A percentile compares a stretch with the other conserved stretches of the same genome.
Conservation (phyloP, 164 flowering plant genomes). For the Aristolochia contorta region DNA sequence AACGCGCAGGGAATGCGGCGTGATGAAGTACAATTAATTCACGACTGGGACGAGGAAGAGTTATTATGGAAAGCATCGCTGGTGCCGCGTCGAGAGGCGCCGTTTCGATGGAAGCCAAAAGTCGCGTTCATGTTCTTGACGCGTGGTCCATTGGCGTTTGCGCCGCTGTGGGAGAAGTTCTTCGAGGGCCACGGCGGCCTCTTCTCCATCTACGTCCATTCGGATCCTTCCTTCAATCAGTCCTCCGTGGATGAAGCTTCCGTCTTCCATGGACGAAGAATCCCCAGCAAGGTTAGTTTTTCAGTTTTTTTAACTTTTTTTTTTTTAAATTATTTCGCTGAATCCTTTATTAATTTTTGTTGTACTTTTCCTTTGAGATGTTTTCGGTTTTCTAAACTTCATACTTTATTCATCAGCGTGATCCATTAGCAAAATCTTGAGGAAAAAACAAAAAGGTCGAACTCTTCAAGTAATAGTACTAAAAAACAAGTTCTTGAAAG, state of each 20-base stretch:
- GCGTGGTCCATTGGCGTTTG: slow-evolving; percentile 30
- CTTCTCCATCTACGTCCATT: slow-evolving; percentile 50
- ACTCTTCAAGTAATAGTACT: no score
- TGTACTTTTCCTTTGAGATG: no score
- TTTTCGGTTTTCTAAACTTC: no score
- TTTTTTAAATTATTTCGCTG: no score
- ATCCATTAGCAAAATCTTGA: no score
- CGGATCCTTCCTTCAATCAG: slow-evolving; percentile 34
- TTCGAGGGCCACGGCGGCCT: slow-evolving; percentile 43
- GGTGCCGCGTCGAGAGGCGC: slow-evolving; percentile 21
- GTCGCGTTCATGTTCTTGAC: slow-evolving; percentile 59
- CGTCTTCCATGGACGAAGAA: slow-evolving; percentile 36
- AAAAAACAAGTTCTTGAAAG: no score
- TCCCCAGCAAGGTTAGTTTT: slow-evolving; percentile 50
- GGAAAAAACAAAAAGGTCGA: no score
- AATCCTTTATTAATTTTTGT: no score
- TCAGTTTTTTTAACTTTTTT: not conserved
- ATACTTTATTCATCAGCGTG: no score
- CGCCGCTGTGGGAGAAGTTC: slow-evolving; percentile 57
- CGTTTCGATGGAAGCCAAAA: slow-evolving; percentile 33
- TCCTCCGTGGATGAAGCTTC: slow-evolving; percentile 24
- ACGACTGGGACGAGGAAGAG: slow-evolving; percentile 40
- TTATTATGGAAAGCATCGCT: slow-evolving; percentile 43
- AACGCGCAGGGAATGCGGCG: slow-evolving; percentile 23
- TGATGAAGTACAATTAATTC: slow-evolving; percentile 5